These are phyloP conservation scores for Pythium sukuiense DNA, from an alignment of 352 stramenopile species.

Conservation along the genomic window DNA sequence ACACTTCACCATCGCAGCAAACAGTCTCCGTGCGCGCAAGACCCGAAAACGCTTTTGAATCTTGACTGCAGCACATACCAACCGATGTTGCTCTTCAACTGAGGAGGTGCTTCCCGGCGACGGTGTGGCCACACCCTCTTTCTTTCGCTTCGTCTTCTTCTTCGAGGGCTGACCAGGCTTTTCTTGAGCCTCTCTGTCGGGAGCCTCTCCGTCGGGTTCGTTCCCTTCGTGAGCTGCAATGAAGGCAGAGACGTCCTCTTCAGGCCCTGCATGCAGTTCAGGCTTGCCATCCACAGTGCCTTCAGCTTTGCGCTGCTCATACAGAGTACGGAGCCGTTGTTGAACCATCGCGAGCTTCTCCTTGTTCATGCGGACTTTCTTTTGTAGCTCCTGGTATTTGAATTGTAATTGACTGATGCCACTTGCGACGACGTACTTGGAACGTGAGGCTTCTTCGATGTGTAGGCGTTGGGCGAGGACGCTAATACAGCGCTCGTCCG, in stretches of 20 bases:
- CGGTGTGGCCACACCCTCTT: not conserved
- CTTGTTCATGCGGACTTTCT: slow-evolving; percentile 42
- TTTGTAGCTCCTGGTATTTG: slow-evolving; percentile 32
- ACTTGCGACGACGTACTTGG: slow-evolving; percentile 13
- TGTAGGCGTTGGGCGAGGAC: slow-evolving; percentile 33
- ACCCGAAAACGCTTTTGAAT: slow-evolving; percentile 37
- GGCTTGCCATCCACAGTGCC: not conserved
- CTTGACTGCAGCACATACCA: slow-evolving; percentile 14
- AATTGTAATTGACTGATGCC: slow-evolving; percentile 25
- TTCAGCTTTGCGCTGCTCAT: slow-evolving; percentile 5
- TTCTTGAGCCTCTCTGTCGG: not conserved
- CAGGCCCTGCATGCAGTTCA: not conserved
- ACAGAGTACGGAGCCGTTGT: slow-evolving; percentile 30
- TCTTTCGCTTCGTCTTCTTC: slow-evolving; percentile 13
- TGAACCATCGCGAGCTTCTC: slow-evolving; percentile 38
- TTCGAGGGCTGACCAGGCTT: not conserved
- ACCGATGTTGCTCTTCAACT: not conserved
- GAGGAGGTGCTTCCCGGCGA: not conserved
- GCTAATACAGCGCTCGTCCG: slow-evolving; percentile 35
- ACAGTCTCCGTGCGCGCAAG: slow-evolving; percentile 27
- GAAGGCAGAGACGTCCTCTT: not conserved
- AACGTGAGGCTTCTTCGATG: slow-evolving; percentile 14
- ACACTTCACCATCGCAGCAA: slow-evolving; percentile 30
- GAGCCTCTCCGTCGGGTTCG: not conserved
- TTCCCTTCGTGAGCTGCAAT: not conserved